phyloP scores from a whole-genome alignment of 805 yeast species.

The Cephaloascus fragrans region DNA sequence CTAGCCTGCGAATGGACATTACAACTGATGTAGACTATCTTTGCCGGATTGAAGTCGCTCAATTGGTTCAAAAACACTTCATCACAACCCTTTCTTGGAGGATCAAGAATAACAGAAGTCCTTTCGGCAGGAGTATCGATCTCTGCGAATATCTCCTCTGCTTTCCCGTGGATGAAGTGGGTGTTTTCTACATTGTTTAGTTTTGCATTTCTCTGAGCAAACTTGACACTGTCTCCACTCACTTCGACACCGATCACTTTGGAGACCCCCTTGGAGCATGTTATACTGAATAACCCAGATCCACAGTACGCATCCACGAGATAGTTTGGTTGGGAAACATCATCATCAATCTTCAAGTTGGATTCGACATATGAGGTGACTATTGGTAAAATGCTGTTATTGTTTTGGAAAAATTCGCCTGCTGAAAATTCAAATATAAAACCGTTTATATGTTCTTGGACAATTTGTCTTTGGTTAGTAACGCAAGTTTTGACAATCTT shows the following conservation, averaged over 20 bases:
- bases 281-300: conserved; percentile 84
- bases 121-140: conserved; percentile 57
- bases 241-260: conserved; percentile 90
- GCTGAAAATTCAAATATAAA: conserved; percentile 81
- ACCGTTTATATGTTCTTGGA: conserved; percentile 68
- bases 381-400: conserved; percentile 78
- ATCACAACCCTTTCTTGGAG: conserved; percentile 33
- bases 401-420: conserved; percentile 94
- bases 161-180: conserved; percentile 81
- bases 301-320: conserved; percentile 96
- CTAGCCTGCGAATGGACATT: conserved; percentile 37
- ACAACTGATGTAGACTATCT: conserved; percentile 32
- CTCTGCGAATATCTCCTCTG: conserved; percentile 76
- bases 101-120: conserved; percentile 31
- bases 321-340: conserved; percentile 32
- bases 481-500: conserved; percentile 58
- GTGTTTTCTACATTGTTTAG: conserved; percentile 71
- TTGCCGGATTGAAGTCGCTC: conserved; percentile 22
- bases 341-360: conserved; percentile 40
- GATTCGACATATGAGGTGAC: conserved; percentile 76
- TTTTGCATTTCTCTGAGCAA: conserved; percentile 76
- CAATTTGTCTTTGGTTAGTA: conserved; percentile 69
- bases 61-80: conserved; percentile 23
- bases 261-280: conserved; percentile 75
- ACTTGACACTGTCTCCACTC: conserved; percentile 80